Base-by-base conservation (phyloP, 1,284 basidiomycete genomes). In the Athelia sp. region DNA sequence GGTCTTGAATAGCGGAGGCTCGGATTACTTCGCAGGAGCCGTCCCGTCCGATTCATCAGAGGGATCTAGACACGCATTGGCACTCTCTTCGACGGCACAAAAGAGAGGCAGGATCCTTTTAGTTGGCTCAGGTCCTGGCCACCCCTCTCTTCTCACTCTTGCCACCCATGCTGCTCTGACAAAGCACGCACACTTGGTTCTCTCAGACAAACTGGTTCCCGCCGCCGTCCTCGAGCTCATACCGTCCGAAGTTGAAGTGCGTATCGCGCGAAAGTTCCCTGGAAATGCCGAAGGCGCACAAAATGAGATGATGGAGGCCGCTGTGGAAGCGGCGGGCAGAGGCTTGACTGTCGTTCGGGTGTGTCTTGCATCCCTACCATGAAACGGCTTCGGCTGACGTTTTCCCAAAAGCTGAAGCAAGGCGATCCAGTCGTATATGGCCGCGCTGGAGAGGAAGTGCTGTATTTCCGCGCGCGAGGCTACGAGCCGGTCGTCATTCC, bases 131-230 rank as follows among this genome's bases (percentile, higher is more conserved):
- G 95, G 96, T 0, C 93, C 96, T 0, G 96, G 96, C 3, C 94
- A 97, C 58, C 93, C 96, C 0, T 88, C 88, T 1, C 79, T 98
- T 11, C 82, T 98, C 43, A 98, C 96, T 1, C 72, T 92, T 8
- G 88, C 94, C 0, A 93, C 94, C 0, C 89, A 90, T 57, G 78
- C 78, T 17, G 84, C 90, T 0, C 79, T 99, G 43, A 92, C 88
- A 2, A 77, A 78, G 53, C 77, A 83, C 9, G 90, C 93, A 1
- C 83, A 95, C 54, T 72, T 98, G 32, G 88, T 98, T 18, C 79
- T 98, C 3, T 91, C 93, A 9, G 96, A 98, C 73, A 99, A 99
- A 64, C 87, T 99, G n/a, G 96, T 98, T 1, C 96, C 96, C 0
- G 78, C 87, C 6, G 84, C 87, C 13, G 90, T 98, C 15, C 83